These are phyloP conservation scores for Phellinidium pouzarii DNA, from an alignment of 1,284 basidiomycete species.

Conservation along the genomic window DNA sequence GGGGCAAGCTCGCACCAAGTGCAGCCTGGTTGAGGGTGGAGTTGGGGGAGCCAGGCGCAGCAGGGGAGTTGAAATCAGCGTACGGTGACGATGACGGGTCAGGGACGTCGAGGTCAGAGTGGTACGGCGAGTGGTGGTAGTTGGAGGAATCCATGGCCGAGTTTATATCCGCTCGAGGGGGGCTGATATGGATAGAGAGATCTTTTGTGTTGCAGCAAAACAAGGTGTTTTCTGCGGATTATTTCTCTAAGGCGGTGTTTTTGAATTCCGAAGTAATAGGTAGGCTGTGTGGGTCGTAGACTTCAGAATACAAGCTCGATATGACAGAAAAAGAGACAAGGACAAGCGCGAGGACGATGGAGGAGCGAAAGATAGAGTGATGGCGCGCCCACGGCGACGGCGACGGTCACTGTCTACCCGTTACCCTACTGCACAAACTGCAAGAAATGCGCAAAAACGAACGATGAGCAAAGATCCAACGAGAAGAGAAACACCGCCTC, in stretches of 20 bases:
- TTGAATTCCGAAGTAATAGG: too few relatives aligned
- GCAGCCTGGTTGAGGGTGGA: not conserved
- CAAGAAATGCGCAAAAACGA: not conserved
- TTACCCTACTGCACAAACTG: not conserved
- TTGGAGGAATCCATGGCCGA: not conserved
- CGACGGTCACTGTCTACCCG: not conserved
- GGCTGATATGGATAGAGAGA: not conserved
- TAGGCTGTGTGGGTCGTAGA: too few relatives aligned
- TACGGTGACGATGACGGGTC: constrained; percentile 14
- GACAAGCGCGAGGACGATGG: not conserved
- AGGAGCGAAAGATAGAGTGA: not conserved
- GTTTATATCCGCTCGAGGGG: not conserved
- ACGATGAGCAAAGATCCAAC: not conserved
- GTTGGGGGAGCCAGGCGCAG: constrained; percentile 3
- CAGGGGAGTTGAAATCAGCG: constrained; percentile 17
- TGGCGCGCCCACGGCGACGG: not conserved
- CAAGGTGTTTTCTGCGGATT: not conserved
- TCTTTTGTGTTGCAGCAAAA: not conserved
- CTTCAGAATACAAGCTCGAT: too few relatives aligned
- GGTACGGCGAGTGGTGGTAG: constrained; percentile 15
- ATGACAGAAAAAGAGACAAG: not conserved
- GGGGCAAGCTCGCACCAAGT: not conserved
- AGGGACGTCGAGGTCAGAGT: constrained; percentile 5
- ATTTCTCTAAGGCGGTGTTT: not conserved
- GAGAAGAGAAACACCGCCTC: not conserved